Percentiles rank a stretch among this genome's conserved stretches.
phyloP scores from a whole-genome alignment of 345 rosid species.

The Populus davidiana region DNA sequence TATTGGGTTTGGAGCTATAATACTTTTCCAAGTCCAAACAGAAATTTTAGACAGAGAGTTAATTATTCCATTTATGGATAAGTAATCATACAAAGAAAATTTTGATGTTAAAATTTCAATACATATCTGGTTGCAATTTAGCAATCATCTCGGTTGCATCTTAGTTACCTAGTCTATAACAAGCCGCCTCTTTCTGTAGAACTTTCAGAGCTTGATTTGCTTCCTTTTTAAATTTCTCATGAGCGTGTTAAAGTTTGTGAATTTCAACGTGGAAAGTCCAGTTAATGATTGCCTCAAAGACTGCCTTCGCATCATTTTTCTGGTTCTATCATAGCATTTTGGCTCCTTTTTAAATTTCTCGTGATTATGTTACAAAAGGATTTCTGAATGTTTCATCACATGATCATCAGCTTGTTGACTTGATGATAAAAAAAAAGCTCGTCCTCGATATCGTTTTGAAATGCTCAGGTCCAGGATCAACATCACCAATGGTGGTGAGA shows the following conservation, averaged over 20 bases:
- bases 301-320: conserved; percentile 63
- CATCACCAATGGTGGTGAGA: too few species aligned
- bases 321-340: conserved; percentile 46
- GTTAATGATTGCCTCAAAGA: conserved; percentile 92
- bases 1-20: too few species aligned
- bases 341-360: conserved; percentile 29
- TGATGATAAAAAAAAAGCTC: too few species aligned
- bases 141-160: conserved; percentile 99
- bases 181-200: conserved; percentile 92
- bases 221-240: conserved; percentile 92
- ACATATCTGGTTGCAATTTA: conserved; percentile 72
- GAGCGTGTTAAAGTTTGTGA: conserved; percentile 95
- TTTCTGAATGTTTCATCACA: too few species aligned
- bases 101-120: background rate
- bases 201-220: conserved; percentile 94
- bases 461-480: too few species aligned
- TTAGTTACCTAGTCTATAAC: conserved; percentile 94
- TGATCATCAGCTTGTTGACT: too few species aligned
- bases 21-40: too few species aligned
- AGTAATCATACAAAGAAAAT: too few species aligned
- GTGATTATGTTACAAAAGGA: too few species aligned
- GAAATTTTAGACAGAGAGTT: too few species aligned
- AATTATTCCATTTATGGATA: too few species aligned
- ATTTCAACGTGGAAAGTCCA: conserved; percentile 92
- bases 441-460: too few species aligned